Evolutionary conservation across 129 eudicot genomes (phyloP).

Genomic region (Scalesia atractyloides): DNA sequence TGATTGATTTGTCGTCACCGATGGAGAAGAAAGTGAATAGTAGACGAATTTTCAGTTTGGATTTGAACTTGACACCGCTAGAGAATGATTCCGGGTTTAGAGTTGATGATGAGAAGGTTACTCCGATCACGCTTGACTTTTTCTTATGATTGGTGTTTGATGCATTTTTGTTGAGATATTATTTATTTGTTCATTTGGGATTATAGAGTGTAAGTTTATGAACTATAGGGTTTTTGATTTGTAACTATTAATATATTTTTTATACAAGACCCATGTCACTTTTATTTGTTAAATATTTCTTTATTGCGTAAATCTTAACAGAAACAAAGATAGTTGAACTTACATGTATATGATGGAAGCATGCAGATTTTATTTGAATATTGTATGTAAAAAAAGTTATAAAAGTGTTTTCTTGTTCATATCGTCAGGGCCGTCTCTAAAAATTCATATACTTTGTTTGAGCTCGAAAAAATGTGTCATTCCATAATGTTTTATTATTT

Average conservation of each 20-base stretch:
- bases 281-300: not conserved
- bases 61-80: conserved; percentile 76
- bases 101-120: conserved; percentile 43
- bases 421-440: too few relatives aligned
- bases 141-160: conserved; percentile 30
- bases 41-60: conserved; percentile 59
- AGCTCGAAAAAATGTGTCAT: too few relatives aligned
- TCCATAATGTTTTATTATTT: too few relatives aligned
- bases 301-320: not conserved
- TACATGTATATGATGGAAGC: not conserved
- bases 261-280: not conserved
- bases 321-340: not conserved
- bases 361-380: not conserved
- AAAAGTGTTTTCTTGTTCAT: not conserved
- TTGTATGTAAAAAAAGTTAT: not conserved
- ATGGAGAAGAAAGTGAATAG: conserved; percentile 52
- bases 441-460: too few relatives aligned
- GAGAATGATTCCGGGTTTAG: conserved; percentile 58
- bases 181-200: not conserved
- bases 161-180: conserved; percentile 19
- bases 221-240: not conserved
- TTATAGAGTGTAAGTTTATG: conserved; percentile 14
- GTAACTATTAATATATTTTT: not conserved
- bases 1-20: conserved; percentile 27
- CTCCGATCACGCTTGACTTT: conserved; percentile 42